phyloP scores from a whole-genome alignment of 441 rosid genomes.

The Erodium trifolium region DNA sequence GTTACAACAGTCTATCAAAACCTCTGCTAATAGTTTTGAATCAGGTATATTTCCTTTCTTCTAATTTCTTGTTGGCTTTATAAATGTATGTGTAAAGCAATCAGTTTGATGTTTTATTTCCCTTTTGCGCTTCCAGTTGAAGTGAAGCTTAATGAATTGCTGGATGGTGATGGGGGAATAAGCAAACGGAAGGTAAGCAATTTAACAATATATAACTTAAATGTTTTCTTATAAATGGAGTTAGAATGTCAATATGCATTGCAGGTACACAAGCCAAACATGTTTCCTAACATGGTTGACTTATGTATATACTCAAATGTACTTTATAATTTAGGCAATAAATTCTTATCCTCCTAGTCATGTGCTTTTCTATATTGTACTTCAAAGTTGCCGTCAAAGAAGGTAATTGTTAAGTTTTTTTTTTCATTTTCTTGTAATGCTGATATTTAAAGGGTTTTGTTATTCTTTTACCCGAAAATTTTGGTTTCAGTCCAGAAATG shows the following conservation, averaged over 20 bases:
- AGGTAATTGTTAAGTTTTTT: neutral
- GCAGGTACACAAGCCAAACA: neutral
- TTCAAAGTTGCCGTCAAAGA: neutral
- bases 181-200: slow-evolving; percentile 82
- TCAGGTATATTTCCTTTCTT: slow-evolving; percentile 45
- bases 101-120: slow-evolving; percentile 15
- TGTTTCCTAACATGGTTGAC: neutral
- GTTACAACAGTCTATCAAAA: slow-evolving; percentile 38
- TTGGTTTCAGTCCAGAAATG: neutral
- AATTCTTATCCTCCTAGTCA: neutral
- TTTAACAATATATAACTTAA: neutral
- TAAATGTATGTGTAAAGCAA: neutral
- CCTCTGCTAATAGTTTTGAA: slow-evolving; percentile 51
- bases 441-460: neutral
- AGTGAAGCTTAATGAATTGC: slow-evolving; percentile 90
- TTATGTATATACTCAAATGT: neutral
- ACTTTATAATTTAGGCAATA: neutral
- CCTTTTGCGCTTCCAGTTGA: slow-evolving; percentile 53
- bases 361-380: neutral
- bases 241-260: slow-evolving; percentile 4
- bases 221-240: neutral
- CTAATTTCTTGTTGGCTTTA: slow-evolving; percentile 9
- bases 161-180: slow-evolving; percentile 90
- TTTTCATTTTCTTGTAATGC: neutral
- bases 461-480: neutral